phyloP scores from a whole-genome alignment of 441 rosid genomes.

The Syzygium malaccense region DNA sequence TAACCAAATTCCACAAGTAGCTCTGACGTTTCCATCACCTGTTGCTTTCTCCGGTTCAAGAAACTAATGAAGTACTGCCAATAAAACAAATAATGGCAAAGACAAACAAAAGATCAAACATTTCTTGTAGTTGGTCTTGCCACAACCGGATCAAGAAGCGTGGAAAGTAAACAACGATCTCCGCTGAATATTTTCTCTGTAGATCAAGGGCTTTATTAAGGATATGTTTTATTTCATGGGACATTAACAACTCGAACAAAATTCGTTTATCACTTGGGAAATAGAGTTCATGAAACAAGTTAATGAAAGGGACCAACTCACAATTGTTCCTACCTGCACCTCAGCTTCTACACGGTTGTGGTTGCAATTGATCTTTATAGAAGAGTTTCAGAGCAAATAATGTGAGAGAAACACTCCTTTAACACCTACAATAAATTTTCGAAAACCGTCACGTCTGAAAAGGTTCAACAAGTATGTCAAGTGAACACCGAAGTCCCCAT shows the following conservation, averaged over 20 bases:
- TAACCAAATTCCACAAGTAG: background rate
- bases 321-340: background rate
- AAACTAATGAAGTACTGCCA: background rate
- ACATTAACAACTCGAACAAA: background rate
- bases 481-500: background rate
- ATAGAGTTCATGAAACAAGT: background rate
- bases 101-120: background rate
- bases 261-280: background rate
- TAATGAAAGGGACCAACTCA: background rate
- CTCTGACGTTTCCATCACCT: background rate
- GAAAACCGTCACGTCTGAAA: background rate
- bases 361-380: background rate
- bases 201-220: background rate
- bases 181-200: background rate
- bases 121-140: background rate
- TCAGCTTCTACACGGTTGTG: background rate
- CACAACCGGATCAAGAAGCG: background rate
- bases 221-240: background rate
- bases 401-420: background rate
- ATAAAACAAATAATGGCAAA: background rate
- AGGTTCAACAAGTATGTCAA: background rate
- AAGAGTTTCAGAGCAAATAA: background rate
- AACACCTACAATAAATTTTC: background rate
- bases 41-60: background rate
- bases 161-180: background rate